Percentiles rank a stretch among this genome's conserved stretches.
Conservation (phyloP, 116 monocot species). For the Papilionanthe hybrid region DNA sequence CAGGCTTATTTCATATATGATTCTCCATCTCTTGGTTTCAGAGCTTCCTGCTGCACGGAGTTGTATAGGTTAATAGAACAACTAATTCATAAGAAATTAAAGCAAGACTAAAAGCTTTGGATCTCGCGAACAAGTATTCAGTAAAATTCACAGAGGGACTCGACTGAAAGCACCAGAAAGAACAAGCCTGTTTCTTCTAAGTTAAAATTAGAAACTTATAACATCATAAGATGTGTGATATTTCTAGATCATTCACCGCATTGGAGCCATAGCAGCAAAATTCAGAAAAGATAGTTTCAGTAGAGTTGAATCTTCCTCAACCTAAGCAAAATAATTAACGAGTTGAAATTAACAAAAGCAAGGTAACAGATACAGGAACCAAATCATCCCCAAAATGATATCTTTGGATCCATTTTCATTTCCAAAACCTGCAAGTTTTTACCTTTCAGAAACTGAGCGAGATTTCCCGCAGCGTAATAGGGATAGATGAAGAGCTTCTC, state of each 20-base stretch:
- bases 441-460: conserved; percentile 71
- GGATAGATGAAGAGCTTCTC: conserved; percentile 93
- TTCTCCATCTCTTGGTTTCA: conserved; percentile 66
- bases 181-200: too few relatives aligned
- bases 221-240: neutral
- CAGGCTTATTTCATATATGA: conserved; percentile 50
- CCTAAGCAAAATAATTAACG: neutral
- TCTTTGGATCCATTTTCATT: neutral
- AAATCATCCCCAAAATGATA: neutral
- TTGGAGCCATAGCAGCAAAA: neutral
- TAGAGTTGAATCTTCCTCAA: neutral
- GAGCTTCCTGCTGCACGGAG: conserved; percentile 44
- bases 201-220: neutral
- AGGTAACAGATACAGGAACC: neutral
- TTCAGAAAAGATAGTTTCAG: neutral
- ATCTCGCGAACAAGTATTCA: too few relatives aligned
- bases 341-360: neutral
- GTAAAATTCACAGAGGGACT: too few relatives aligned
- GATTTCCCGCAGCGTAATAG: conserved; percentile 52
- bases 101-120: too few relatives aligned
- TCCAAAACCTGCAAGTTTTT: neutral
- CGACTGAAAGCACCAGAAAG: too few relatives aligned
- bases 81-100: neutral
- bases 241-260: neutral
- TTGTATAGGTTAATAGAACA: neutral